phyloP scores from a whole-genome alignment of 2,329 filamentous ascomycete genomes.

The Scleromitrula shiraiana region DNA sequence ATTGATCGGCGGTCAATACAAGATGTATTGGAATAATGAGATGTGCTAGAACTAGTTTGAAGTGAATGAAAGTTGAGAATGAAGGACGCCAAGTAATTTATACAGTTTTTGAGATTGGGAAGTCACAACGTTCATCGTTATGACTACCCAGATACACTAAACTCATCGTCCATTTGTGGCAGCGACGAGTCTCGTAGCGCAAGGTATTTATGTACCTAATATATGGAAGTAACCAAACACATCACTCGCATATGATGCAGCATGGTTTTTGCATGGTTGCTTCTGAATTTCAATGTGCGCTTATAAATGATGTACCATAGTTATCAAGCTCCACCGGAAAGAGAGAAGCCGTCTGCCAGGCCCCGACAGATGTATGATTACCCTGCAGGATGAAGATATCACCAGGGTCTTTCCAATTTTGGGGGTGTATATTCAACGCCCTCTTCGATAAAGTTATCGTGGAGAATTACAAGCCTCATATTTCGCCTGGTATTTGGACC shows the following conservation, averaged over 20 bases:
- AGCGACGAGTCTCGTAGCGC: not conserved
- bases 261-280: conserved; percentile 3
- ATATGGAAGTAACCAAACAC: not conserved
- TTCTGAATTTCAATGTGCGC: not conserved
- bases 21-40: not conserved
- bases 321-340: not conserved
- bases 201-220: not conserved
- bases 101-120: too few relatives aligned
- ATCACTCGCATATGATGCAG: not conserved
- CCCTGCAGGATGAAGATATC: not conserved
- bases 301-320: not conserved
- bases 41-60: not conserved
- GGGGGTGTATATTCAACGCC: not conserved
- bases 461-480: not conserved
- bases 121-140: too few relatives aligned
- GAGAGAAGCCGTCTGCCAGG: not conserved
- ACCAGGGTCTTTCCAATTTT: not conserved
- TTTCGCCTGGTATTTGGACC: not conserved
- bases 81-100: not conserved
- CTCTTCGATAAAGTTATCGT: not conserved
- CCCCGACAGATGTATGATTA: not conserved
- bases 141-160: not conserved
- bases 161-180: not conserved
- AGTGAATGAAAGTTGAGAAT: not conserved
- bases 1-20: not conserved